Evolutionary conservation across 441 rosid genomes (phyloP).

Genomic region (Pelargonium fulgidum): DNA sequence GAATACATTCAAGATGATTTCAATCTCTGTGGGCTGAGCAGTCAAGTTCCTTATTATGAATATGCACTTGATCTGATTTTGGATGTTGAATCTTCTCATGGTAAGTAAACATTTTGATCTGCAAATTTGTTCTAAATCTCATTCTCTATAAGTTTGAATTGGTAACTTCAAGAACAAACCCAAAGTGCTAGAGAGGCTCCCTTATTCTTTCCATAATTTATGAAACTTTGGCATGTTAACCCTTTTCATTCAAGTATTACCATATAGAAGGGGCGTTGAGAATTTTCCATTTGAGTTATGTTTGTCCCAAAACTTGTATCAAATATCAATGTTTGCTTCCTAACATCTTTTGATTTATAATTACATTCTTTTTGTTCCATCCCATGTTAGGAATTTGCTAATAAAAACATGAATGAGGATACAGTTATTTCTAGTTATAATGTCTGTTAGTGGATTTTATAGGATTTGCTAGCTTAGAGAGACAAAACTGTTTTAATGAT

Average conservation of each 20-base stretch:
- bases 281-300: background rate
- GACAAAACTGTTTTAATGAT: background rate
- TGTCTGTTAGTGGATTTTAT: background rate
- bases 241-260: background rate
- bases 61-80: conserved; percentile 74
- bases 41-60: conserved; percentile 75
- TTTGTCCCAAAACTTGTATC: background rate
- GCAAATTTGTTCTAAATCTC: background rate
- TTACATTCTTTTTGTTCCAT: background rate
- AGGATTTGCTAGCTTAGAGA: background rate
- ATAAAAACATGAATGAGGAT: background rate
- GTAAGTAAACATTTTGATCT: conserved; percentile 41
- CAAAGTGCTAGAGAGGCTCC: background rate
- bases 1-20: conserved; percentile 76
- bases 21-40: conserved; percentile 64
- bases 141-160: background rate
- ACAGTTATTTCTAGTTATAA: background rate
- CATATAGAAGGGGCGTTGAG: background rate
- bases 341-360: background rate
- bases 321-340: background rate
- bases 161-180: background rate
- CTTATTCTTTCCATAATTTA: background rate
- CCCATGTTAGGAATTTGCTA: background rate
- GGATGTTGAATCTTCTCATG: conserved; percentile 68
- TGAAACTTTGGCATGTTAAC: background rate